Conservation (phyloP, 306 rosid genomes). For the Rubus idaeus region DNA sequence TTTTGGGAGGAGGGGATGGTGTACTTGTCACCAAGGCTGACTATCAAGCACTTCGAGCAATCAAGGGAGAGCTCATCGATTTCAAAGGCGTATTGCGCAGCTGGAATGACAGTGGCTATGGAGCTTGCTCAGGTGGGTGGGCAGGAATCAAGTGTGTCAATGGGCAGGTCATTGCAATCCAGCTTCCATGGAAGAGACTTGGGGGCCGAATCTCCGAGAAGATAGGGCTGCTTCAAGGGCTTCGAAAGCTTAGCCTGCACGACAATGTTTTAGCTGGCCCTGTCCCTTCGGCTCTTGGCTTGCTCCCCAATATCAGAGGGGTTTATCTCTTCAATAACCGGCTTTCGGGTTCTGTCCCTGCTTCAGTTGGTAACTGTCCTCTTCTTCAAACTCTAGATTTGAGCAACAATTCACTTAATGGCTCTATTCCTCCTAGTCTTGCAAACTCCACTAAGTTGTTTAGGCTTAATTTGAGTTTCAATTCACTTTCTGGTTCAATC, state of each 20-base stretch:
- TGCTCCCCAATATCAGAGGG: conserved; percentile 81
- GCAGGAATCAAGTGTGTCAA: conserved; percentile 84
- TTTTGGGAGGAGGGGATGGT: conserved; percentile 59
- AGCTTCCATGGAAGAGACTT: conserved; percentile 90
- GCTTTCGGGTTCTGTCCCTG: conserved; percentile 80
- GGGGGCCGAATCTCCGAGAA: conserved; percentile 77
- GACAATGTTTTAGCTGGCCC: conserved; percentile 63
- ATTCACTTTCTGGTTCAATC: conserved; percentile 74
- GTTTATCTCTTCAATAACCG: conserved; percentile 84
- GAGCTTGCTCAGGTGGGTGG: conserved; percentile 92
- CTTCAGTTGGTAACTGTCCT: conserved; percentile 69
- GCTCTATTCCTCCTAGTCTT: conserved; percentile 70
- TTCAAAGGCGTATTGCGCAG: conserved; percentile 58
- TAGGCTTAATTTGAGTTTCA: conserved; percentile 77
- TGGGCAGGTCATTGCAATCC: conserved; percentile 86
- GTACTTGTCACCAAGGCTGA: conserved; percentile 56
- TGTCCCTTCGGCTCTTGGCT: conserved; percentile 67
- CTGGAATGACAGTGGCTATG: conserved; percentile 80
- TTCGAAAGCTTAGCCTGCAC: conserved; percentile 78
- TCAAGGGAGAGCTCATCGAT: conserved; percentile 64
- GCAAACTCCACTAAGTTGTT: conserved; percentile 59
- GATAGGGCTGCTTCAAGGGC: conserved; percentile 73
- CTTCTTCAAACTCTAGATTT: conserved; percentile 83
- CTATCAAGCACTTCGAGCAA: conserved; percentile 62
- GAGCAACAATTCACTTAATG: conserved; percentile 67